Percentiles rank a stretch among this genome's conserved stretches.
phyloP scores from a whole-genome alignment of 768 basidiomycete species.

The Daedaleopsis sinensis region DNA sequence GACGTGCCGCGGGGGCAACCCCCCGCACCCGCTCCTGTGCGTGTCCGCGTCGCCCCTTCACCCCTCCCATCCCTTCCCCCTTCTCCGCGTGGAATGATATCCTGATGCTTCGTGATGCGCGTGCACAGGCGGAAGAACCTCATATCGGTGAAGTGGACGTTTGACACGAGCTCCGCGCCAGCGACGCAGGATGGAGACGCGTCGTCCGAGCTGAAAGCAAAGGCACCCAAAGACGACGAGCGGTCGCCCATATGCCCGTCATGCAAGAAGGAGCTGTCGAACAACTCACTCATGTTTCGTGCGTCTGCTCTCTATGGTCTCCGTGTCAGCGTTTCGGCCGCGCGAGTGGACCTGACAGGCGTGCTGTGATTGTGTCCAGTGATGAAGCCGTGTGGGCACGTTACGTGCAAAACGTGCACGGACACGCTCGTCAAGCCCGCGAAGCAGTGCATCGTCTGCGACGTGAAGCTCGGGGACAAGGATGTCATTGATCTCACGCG shows the following conservation, averaged over 20 bases:
- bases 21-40: constrained; percentile 77
- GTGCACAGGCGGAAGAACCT: constrained; percentile 75
- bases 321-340: constrained; percentile 1
- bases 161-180: constrained; percentile 43
- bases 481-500: constrained; percentile 85
- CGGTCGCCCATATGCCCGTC: constrained; percentile 79
- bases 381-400: constrained; percentile 87
- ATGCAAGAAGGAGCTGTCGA: constrained; percentile 85
- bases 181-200: constrained; percentile 38
- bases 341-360: neutral
- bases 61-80: too few relatives aligned
- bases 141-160: constrained; percentile 78
- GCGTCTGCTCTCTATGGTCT: constrained; percentile 35
- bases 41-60: too few relatives aligned
- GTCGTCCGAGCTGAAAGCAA: constrained; percentile 23
- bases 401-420: constrained; percentile 88
- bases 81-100: too few relatives aligned
- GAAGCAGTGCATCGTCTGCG: constrained; percentile 88
- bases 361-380: constrained; percentile 43
- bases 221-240: constrained; percentile 53
- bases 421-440: constrained; percentile 81
- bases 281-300: constrained; percentile 74
- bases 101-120: too few relatives aligned
- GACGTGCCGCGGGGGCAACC: constrained; percentile 81
- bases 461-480: constrained; percentile 60